A percentile compares a stretch with the other conserved stretches of the same genome.
phyloP scores from a whole-genome alignment of 1,139 yeast genomes.

The Hansenula sp. region DNA sequence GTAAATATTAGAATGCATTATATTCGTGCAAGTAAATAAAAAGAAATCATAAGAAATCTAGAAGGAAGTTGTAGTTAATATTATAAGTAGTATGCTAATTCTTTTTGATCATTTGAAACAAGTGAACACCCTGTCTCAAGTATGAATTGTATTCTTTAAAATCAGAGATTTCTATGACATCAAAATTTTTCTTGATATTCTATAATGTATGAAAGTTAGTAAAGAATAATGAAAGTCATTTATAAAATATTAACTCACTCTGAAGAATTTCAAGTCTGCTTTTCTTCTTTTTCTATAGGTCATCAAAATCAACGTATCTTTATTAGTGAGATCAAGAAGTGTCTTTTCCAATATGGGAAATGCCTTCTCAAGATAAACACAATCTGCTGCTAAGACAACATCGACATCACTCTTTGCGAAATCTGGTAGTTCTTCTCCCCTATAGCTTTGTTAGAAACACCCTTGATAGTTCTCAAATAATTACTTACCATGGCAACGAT shows the following conservation, averaged over 20 bases:
- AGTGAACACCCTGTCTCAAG: slow-evolving; percentile 33
- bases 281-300: slow-evolving; percentile 48
- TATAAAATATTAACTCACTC: slow-evolving; percentile 4
- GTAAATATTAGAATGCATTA: background rate
- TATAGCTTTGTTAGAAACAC: background rate
- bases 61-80: background rate
- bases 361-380: slow-evolving; percentile 49
- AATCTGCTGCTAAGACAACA: slow-evolving; percentile 50
- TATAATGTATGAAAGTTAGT: too few relatives aligned
- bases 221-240: too few relatives aligned
- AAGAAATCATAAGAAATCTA: background rate
- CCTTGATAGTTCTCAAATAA: background rate
- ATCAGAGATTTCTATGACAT: slow-evolving; percentile 28
- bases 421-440: slow-evolving; percentile 39
- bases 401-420: slow-evolving; percentile 33
- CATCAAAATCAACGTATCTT: slow-evolving; percentile 40
- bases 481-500: slow-evolving; percentile 37
- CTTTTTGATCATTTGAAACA: slow-evolving; percentile 31
- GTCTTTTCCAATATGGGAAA: slow-evolving; percentile 48
- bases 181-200: slow-evolving; percentile 32
- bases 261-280: slow-evolving; percentile 48
- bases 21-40: background rate
- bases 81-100: too few relatives aligned
- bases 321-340: slow-evolving; percentile 37
- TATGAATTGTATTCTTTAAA: slow-evolving; percentile 19